Base-by-base conservation (phyloP, 108 stramenopile species). In the Pseudonitzschia multiseries region DNA sequence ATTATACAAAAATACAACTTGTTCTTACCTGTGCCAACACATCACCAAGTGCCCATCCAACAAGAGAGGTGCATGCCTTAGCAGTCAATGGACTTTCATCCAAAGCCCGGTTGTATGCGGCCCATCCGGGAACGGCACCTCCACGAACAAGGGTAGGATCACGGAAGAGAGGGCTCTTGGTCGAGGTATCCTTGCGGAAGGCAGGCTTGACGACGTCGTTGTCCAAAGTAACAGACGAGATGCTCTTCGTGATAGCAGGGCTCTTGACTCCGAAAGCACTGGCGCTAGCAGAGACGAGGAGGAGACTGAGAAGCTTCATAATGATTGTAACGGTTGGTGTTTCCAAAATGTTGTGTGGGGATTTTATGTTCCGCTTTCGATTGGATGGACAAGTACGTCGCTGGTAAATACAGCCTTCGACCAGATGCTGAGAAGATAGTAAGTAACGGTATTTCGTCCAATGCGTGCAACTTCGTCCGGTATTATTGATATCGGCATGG, bases 41-140 rank as follows among this genome's bases (percentile, higher is more conserved):
- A 86, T 98, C 98, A 57, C 97, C 96, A 68, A 97, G 82, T 36
- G 93, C 91, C 92, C 96, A 98, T 61, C 98, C 98, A 61, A 96
- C 95, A 66, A 97, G 86, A 40, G 95, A 96, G 21, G 98, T 98
- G 76, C 83, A 72, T 48, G 98, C 97, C 96, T 97, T 97, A 75
- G 95, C 91, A 28, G 90, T 81, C 75, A 98, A 87, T 21, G 98
- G 98, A 28, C 91, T 92, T 66, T 90, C 84, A 69, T 96, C 97
- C 62, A 98, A 81, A 33, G 93, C 93, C 29, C 88, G 84, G 59
- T 95, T 96, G 89, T 98, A 98, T 53, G 95, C 90, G 44, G 94
- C 89, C 84, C 91, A 88, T 76, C 90, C 91, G 50, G 92, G 95
- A 70, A 93, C 86, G 24, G 94, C 94, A 69, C 94, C 94, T 79